These are phyloP conservation scores for Geotrichum citri-aurantii DNA, from an alignment of 1,139 yeast genomes.

Conservation along the genomic window DNA sequence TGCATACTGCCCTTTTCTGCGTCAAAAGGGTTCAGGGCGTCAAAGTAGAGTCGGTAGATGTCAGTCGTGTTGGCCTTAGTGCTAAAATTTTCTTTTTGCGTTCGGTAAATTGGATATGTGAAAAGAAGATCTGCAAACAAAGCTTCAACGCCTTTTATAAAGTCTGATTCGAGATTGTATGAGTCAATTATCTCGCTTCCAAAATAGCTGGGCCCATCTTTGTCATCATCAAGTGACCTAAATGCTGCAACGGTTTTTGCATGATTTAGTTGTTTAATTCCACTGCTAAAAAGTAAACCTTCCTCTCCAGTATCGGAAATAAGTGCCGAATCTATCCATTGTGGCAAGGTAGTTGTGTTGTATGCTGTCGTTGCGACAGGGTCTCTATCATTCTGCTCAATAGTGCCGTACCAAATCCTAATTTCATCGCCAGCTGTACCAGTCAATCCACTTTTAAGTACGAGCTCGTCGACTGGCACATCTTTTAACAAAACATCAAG, in stretches of 20 bases:
- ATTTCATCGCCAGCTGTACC: slow-evolving; percentile 8
- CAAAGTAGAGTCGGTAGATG: slow-evolving; percentile 13
- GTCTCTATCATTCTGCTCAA: background rate
- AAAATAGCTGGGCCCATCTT: background rate
- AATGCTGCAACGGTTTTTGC: background rate
- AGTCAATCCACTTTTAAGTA: slow-evolving; percentile 1
- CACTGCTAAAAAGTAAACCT: slow-evolving; percentile 12
- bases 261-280: background rate
- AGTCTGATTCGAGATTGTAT: slow-evolving; percentile 1
- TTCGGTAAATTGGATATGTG: slow-evolving; percentile 12
- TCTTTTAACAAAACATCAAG: slow-evolving; percentile 14
- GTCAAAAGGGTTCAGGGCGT: slow-evolving; percentile 16
- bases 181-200: background rate
- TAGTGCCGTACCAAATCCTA: slow-evolving; percentile 16
- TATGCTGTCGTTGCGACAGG: slow-evolving; percentile 1
- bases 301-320: slow-evolving; percentile 21
- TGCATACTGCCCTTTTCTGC: slow-evolving; percentile 10
- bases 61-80: background rate
- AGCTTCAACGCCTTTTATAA: slow-evolving; percentile 4
- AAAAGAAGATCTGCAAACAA: slow-evolving; percentile 16
- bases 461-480: slow-evolving; percentile 18
- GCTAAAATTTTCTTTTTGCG: background rate
- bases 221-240: background rate
- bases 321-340: slow-evolving; percentile 18
- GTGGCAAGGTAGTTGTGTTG: slow-evolving; percentile 7